Base-by-base conservation (phyloP, 2,329 filamentous ascomycete species). In the Penicillium sumatraense region DNA sequence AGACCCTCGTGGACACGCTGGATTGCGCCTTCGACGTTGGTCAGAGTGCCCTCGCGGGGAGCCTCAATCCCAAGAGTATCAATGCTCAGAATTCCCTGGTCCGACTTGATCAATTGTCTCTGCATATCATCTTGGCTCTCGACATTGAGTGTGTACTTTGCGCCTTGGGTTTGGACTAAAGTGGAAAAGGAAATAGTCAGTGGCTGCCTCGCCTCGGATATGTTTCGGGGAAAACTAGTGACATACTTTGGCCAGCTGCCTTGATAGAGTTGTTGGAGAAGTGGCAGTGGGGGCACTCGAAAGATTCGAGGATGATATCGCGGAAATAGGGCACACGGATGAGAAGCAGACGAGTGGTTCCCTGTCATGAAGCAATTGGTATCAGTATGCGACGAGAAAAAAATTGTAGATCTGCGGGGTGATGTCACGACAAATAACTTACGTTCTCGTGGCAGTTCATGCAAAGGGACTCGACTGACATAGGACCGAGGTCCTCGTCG, bases 281-380 rank as follows among this genome's bases (percentile, higher is more conserved):
- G 71, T 87, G 81, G 79, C 95, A 99, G 76, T 97, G 86, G 5
- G 91, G 87, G 81, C 95, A 99, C 63, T 86, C 85, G 76, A 99
- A 99, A 59, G 93, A 98, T 88, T 97, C 96, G 75, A 99, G 86
- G 68, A 99, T 91, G 60, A 99, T 88, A 75, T 99, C 93, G 78
- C 92, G 91, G 81, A 99, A 99, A 82, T 91, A 98, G 14, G 95
- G 95, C 53, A 99, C 97, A 62, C 87, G 86, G 14, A 96, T 96
- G 51, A 99, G 86, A 40, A 99, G 86, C 20, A 99, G 84, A 56
- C 89, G 85, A 13, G 95, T 99, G 1, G 81, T 85, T 67, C 95
- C 95, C 90, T 46, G 11, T 96, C 20, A 44, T 23, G n/a, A 27
- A 20, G 58, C 5, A 33, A 16, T 2, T 35, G 18, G 21, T 8